Percentiles rank a stretch among this genome's conserved stretches.
Conservation (phyloP, 1,139 yeast genomes). For the Sugiyamaella xylanicola region DNA sequence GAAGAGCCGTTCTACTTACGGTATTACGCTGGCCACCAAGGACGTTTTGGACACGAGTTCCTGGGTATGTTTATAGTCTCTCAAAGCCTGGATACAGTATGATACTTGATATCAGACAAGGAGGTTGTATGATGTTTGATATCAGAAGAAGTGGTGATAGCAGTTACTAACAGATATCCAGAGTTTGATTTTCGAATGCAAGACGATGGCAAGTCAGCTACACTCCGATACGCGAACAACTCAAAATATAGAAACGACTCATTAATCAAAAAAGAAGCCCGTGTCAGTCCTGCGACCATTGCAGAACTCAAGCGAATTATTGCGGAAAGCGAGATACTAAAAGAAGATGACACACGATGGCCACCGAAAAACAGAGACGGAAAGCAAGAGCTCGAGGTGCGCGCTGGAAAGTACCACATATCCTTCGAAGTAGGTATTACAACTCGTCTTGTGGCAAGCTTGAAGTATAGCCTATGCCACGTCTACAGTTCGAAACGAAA, state of each 20-base stretch:
- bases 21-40: constrained; percentile 50
- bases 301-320: constrained; percentile 44
- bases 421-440: constrained; percentile 40
- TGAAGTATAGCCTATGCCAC: too few relatives aligned
- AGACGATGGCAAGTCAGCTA: constrained; percentile 43
- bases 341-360: constrained; percentile 49
- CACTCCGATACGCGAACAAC: constrained; percentile 50
- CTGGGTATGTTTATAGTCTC: constrained; percentile 42
- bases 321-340: constrained; percentile 46
- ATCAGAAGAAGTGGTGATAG: too few relatives aligned
- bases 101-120: too few relatives aligned
- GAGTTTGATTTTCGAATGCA: constrained; percentile 47
- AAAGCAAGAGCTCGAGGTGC: constrained; percentile 49
- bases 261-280: constrained; percentile 46
- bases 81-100: too few relatives aligned
- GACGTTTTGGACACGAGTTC: constrained; percentile 52
- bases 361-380: constrained; percentile 49
- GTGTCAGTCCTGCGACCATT: constrained; percentile 44
- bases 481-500: too few relatives aligned
- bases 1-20: constrained; percentile 44
- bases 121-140: too few relatives aligned
- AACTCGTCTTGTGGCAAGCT: too few relatives aligned
- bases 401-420: constrained; percentile 45
- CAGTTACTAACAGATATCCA: constrained; percentile 12
- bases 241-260: constrained; percentile 51